Conservation (phyloP, 768 basidiomycete species). For the Baorangia bicolor region DNA sequence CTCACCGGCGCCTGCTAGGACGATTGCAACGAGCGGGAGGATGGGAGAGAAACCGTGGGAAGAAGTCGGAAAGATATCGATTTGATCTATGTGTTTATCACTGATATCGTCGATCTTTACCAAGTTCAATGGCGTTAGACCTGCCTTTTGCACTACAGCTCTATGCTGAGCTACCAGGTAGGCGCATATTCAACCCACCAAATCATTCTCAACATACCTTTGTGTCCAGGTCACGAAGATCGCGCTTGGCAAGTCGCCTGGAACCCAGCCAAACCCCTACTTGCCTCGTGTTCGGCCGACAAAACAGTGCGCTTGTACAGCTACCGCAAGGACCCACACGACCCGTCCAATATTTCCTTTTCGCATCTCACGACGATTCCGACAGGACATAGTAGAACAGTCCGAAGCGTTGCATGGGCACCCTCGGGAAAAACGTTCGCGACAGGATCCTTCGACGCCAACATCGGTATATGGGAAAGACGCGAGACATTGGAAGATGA, state of each 20-base stretch:
- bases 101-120: not conserved
- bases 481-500: constrained; percentile 45
- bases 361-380: constrained; percentile 61
- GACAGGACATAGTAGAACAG: constrained; percentile 86
- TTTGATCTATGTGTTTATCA: not conserved
- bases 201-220: not conserved
- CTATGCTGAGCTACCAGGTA: constrained; percentile 27
- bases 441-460: constrained; percentile 92
- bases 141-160: constrained; percentile 21
- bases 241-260: constrained; percentile 87
- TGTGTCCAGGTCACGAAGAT: constrained; percentile 65
- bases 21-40: too few species aligned
- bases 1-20: too few species aligned
- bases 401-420: constrained; percentile 84
- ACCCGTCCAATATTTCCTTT: constrained; percentile 36
- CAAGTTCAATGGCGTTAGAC: constrained; percentile 17
- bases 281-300: constrained; percentile 95
- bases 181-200: not conserved
- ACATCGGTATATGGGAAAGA: constrained; percentile 88
- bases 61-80: not conserved
- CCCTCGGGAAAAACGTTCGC: constrained; percentile 86
- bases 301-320: constrained; percentile 85
- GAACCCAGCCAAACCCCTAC: constrained; percentile 77
- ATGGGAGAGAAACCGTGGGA: not conserved
- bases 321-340: constrained; percentile 42